phyloP scores from a whole-genome alignment of 139 green algal genomes.

The Raphidocelis subcapitata region DNA sequence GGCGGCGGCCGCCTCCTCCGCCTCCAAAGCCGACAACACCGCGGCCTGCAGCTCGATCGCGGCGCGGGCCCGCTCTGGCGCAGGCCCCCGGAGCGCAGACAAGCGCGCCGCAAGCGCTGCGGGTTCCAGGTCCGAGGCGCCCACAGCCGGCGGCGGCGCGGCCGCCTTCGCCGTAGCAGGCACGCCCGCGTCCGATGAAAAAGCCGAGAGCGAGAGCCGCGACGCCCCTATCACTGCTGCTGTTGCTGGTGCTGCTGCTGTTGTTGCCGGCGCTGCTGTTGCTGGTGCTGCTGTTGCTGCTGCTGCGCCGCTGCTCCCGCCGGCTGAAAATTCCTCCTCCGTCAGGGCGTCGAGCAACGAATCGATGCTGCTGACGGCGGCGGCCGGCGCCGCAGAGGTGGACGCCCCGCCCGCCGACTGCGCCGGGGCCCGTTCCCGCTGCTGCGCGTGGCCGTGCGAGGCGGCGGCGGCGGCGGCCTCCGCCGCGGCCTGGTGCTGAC shows the following conservation, averaged over 20 bases:
- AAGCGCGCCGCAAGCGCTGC: background rate
- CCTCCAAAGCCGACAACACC: background rate
- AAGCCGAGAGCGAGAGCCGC: too few relatives aligned
- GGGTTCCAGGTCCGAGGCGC: too few relatives aligned
- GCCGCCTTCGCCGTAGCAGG: too few relatives aligned
- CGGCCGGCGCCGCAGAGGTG: too few relatives aligned
- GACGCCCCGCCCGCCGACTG: too few relatives aligned
- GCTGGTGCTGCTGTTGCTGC: background rate
- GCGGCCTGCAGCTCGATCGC: conserved; percentile 10
- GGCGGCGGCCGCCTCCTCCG: conserved; percentile 5
- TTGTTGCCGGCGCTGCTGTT: conserved; percentile 8
- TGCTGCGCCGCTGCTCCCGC: background rate
- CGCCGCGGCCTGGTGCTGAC: background rate
- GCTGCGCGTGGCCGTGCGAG: background rate
- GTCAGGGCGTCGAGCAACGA: too few relatives aligned
- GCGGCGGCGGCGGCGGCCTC: background rate
- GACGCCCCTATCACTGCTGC: background rate
- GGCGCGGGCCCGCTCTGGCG: conserved; percentile 4
- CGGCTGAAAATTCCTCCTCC: too few relatives aligned
- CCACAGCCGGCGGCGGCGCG: too few relatives aligned
- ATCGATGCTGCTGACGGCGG: too few relatives aligned
- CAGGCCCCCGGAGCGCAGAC: background rate
- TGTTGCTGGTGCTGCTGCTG: conserved; percentile 12
- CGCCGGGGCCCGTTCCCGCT: too few relatives aligned
- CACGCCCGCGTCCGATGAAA: too few relatives aligned